Evolutionary conservation across 129 eudicot species (phyloP).

Genomic region (Flaveria linearis): DNA sequence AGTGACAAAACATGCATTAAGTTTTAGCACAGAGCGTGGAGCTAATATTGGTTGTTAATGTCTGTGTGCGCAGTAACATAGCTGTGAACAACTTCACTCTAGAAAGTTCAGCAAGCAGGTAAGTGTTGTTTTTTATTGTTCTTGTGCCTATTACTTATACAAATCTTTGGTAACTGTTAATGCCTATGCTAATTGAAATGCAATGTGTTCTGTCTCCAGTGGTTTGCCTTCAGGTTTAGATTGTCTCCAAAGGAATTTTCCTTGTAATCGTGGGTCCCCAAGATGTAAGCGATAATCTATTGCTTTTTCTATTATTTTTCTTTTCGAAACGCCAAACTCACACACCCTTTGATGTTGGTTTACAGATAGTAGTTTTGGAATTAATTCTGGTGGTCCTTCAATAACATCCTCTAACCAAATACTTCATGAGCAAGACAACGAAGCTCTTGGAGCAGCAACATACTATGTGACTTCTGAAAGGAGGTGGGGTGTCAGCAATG

Average conservation of each 20-base stretch:
- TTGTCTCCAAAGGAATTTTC: slow-evolving; percentile 70
- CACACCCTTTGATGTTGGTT: slow-evolving; percentile 1
- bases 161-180: not conserved
- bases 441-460: slow-evolving; percentile 65
- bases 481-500: slow-evolving; percentile 93
- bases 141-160: not conserved
- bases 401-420: slow-evolving; percentile 40
- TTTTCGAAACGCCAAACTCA: slow-evolving; percentile 1
- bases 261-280: slow-evolving; percentile 66
- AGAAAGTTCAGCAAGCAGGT: slow-evolving; percentile 53
- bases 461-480: slow-evolving; percentile 42
- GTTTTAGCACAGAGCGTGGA: not conserved
- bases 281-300: slow-evolving; percentile 48
- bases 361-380: slow-evolving; percentile 69
- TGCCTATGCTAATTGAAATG: slow-evolving; percentile 1
- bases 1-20: not conserved
- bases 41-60: slow-evolving; percentile 18
- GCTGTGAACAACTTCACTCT: slow-evolving; percentile 75
- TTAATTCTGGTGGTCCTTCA: slow-evolving; percentile 70
- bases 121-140: not conserved
- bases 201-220: slow-evolving; percentile 27
- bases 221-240: slow-evolving; percentile 55
- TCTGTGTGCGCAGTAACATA: slow-evolving; percentile 56
- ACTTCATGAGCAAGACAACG: slow-evolving; percentile 53
- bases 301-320: not conserved